Conservation (phyloP, 768 basidiomycete species). For the Sporobolomyces pararoseus region DNA sequence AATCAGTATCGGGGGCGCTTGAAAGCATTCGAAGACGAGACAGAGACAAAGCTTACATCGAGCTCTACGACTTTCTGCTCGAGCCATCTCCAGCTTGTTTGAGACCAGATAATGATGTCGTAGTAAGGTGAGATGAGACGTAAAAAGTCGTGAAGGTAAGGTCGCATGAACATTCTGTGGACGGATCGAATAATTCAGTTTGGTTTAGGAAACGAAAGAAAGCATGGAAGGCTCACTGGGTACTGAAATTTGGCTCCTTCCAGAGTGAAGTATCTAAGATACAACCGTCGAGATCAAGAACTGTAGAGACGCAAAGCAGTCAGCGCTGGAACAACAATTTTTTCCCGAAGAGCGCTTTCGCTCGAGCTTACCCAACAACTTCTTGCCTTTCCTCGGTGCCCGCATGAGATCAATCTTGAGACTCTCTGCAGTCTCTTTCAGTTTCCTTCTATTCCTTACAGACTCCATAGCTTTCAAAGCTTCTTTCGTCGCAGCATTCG, state of each 20-base stretch:
- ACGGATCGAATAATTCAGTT: constrained; percentile 50
- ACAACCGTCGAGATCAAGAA: constrained; percentile 32
- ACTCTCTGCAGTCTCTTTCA: constrained; percentile 66
- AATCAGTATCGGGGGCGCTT: too few species aligned
- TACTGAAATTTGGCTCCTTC: constrained; percentile 14
- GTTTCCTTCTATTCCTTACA: constrained; percentile 74
- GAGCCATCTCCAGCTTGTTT: constrained; percentile 84
- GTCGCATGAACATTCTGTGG: constrained; percentile 74
- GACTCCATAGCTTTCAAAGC: constrained; percentile 60
- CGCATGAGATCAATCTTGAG: constrained; percentile 65
- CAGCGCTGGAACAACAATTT: too few species aligned
- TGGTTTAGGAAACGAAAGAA: constrained; percentile 11
- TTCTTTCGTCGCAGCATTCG: constrained; percentile 52
- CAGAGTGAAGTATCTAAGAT: constrained; percentile 42
- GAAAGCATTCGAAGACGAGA: too few species aligned
- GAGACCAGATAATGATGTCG: constrained; percentile 72
- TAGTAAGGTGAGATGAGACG: constrained; percentile 75
- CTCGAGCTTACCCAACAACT: constrained; percentile 58
- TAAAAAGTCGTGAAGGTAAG: constrained; percentile 76
- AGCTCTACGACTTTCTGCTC: constrained; percentile 82
- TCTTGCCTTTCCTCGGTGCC: constrained; percentile 70
- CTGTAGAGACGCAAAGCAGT: too few species aligned
- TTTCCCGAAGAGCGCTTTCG: too few species aligned
- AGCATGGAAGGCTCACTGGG: background rate
- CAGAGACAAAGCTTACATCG: constrained; percentile 58